Evolutionary conservation across 495 filamentous ascomycete species (phyloP), one percentile per base, ranked within the genome.

Genomic region (Annulohypoxylon nitens): DNA sequence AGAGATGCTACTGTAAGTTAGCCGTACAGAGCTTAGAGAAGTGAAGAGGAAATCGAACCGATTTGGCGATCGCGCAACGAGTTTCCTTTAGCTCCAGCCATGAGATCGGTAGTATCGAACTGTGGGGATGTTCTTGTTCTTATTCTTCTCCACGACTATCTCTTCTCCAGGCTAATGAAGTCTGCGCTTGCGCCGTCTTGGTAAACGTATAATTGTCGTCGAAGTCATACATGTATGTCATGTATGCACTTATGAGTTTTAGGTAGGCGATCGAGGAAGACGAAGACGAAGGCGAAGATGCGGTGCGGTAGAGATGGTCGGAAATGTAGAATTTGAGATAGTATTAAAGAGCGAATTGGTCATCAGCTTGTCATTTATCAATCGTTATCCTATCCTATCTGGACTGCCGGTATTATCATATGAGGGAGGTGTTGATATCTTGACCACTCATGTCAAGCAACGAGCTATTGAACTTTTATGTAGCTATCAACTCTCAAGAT

Each of bases 61-160:
- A 98, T 93, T 89, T 99, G 96, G 81, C 94, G 93, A 86, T 97
- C 96, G 81, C 96, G 90, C 77, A 99, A 87, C 69, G 93, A 93
- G 83, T 89, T 87, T 64, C 90, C 86, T 68, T 87, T 86, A 69
- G 90, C 83, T 67, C 92, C 91, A 92, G 97, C 97, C 80, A 78
- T 84, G 74, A 64, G 67, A 53, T 48, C 59, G 50, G 37, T 12
- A n/a, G 3, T 47, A 33, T 36, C 51, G 26, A 8, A 23, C 14
- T 43, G 30, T 36, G 34, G 1, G 61, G 47, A 33, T 60, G 53
- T 26, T 60, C 9, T 43, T 57, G 71, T 74, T 48, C 30, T 30
- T 30, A 30, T 30, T 30, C 3, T 6, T 6, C 30, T 30, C 5
- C 61, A 30, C 20, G 74, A 60, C 43, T 70, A 65, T 26, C 63